Percentiles rank a stretch among this genome's conserved stretches.
These are phyloP conservation scores for Lachnellula arida DNA, from an alignment of 2,329 filamentous ascomycete species.

Conservation along the genomic window DNA sequence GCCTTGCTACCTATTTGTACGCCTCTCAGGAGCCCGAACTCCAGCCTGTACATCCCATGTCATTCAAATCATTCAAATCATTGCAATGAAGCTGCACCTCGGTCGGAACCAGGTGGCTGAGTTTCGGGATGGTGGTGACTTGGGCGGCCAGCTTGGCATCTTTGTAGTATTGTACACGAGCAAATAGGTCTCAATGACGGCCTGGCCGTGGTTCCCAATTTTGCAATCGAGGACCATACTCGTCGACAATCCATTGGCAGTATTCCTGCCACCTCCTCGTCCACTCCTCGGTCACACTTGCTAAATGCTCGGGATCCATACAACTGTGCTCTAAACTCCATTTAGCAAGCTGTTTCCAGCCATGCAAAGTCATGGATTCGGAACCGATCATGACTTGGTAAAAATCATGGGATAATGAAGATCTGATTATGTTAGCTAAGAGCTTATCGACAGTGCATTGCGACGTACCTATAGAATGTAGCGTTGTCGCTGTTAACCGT, in stretches of 20 bases:
- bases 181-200: background rate
- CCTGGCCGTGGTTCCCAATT: conserved; percentile 14
- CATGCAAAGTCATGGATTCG: conserved; percentile 60
- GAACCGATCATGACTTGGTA: conserved; percentile 71
- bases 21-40: background rate
- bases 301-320: conserved; percentile 41
- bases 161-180: background rate
- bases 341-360: conserved; percentile 63
- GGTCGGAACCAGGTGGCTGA: background rate
- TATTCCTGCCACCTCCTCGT: conserved; percentile 54
- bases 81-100: too few relatives aligned
- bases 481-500: conserved; percentile 73
- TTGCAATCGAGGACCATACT: conserved; percentile 30
- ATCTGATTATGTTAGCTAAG: conserved; percentile 40
- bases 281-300: conserved; percentile 43
- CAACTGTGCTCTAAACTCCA: conserved; percentile 62
- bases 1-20: background rate
- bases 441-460: background rate
- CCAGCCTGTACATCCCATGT: too few relatives aligned
- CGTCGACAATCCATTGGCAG: conserved; percentile 46
- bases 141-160: background rate
- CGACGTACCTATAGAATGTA: conserved; percentile 59
- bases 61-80: background rate
- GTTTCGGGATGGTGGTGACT: background rate
- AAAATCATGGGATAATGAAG: conserved; percentile 69